Percentiles rank a stretch among this genome's conserved stretches.
Conservation (phyloP, 2,329 filamentous ascomycete species). For the Fusarium sp. region DNA sequence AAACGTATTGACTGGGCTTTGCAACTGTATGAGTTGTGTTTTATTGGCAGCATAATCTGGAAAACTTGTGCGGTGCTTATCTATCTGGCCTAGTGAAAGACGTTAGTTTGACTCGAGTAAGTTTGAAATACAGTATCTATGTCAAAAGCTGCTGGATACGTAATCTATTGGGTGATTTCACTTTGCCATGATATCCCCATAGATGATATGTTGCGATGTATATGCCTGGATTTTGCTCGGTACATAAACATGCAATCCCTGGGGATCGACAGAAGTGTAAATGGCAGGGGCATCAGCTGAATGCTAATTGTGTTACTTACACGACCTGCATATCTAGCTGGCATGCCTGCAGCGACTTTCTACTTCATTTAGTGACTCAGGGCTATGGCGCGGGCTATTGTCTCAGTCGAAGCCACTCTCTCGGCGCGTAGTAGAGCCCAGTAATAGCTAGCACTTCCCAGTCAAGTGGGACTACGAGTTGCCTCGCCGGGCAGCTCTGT, state of each 20-base stretch:
- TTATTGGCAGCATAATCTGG: not conserved
- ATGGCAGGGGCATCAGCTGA: not conserved
- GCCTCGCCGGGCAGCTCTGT: not conserved
- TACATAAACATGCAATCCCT: not conserved
- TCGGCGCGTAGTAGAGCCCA: conserved; percentile 3
- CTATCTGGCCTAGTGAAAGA: not conserved
- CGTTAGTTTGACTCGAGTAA: not conserved
- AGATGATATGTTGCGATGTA: not conserved
- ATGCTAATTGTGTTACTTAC: not conserved
- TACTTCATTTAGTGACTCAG: conserved; percentile 1
- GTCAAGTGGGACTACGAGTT: not conserved
- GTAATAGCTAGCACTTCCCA: not conserved
- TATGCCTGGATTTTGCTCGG: not conserved
- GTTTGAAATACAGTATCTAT: not conserved
- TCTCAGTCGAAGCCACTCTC: conserved; percentile 27
- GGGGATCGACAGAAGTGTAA: conserved; percentile 5
- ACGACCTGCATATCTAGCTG: not conserved
- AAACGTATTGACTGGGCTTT: not conserved
- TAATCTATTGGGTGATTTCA: not conserved
- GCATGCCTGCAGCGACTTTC: conserved; percentile 9
- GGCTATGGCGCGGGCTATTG: conserved; percentile 20
- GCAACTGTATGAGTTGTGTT: not conserved
- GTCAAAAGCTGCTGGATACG: not conserved
- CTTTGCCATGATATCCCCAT: not conserved
- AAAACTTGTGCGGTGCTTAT: not conserved